Conservation (phyloP, 1,139 yeast species). For the Candida gigantensis region DNA sequence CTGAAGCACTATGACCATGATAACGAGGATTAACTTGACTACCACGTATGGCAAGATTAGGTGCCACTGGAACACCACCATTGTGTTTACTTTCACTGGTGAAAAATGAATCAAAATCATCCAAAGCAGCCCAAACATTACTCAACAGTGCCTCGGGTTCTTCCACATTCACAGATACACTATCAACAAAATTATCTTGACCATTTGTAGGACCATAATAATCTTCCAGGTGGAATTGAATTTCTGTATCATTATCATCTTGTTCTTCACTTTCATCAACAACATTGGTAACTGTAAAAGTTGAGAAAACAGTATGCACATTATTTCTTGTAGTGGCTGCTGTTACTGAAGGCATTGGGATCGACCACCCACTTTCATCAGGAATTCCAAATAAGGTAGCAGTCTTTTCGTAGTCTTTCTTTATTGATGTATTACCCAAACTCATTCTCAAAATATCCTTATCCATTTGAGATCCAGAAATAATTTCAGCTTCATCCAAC, state of each 20-base stretch:
- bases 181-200: constrained; percentile 32
- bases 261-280: constrained; percentile 26
- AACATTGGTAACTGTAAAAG: constrained; percentile 54
- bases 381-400: constrained; percentile 95
- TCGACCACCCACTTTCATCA: constrained; percentile 97
- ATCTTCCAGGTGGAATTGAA: constrained; percentile 70
- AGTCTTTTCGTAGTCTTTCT: constrained; percentile 80
- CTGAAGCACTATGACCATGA: constrained; percentile 52
- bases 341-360: constrained; percentile 90
- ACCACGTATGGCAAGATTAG: constrained; percentile 9
- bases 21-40: constrained; percentile 13
- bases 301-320: constrained; percentile 92
- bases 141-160: constrained; percentile 80
- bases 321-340: constrained; percentile 88
- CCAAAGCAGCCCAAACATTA: constrained; percentile 96
- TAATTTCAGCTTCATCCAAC: constrained; percentile 77
- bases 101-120: constrained; percentile 89
- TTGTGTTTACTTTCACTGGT: constrained; percentile 58
- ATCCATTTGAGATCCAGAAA: constrained; percentile 90
- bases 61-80: constrained; percentile 12
- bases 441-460: constrained; percentile 90
- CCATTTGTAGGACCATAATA: constrained; percentile 44
- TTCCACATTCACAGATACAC: constrained; percentile 44
- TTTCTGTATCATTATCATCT: constrained; percentile 39
- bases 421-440: constrained; percentile 75